These are phyloP conservation scores for Candida andamanensis DNA, from an alignment of 805 yeast species.

Conservation along the genomic window DNA sequence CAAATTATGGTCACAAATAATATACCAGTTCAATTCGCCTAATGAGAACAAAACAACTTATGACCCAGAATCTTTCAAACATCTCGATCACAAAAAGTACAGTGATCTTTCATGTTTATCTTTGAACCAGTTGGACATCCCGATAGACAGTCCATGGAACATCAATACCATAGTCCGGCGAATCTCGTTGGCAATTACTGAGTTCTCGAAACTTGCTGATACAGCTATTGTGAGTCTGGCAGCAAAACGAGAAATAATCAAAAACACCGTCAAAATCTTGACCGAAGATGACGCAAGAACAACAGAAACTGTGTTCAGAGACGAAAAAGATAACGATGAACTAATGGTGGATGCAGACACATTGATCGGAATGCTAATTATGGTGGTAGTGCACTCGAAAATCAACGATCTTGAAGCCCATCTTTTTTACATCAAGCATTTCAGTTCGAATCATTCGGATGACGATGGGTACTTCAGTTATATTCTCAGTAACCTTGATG, in stretches of 20 bases:
- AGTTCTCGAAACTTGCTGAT: slow-evolving; percentile 45
- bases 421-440: slow-evolving; percentile 59
- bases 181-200: slow-evolving; percentile 46
- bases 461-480: slow-evolving; percentile 67
- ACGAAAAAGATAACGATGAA: slow-evolving; percentile 8
- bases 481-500: slow-evolving; percentile 78
- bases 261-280: slow-evolving; percentile 48
- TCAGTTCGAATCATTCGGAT: slow-evolving; percentile 33
- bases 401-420: slow-evolving; percentile 58
- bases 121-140: slow-evolving; percentile 48
- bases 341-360: slow-evolving; percentile 73
- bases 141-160: slow-evolving; percentile 36
- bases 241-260: slow-evolving; percentile 44
- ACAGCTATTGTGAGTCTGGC: slow-evolving; percentile 34
- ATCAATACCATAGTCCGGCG: slow-evolving; percentile 31
- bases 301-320: neutral
- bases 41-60: slow-evolving; percentile 16
- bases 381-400: slow-evolving; percentile 63
- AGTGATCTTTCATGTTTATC: slow-evolving; percentile 35
- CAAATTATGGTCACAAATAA: slow-evolving; percentile 53
- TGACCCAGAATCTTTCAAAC: slow-evolving; percentile 22
- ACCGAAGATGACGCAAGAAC: slow-evolving; percentile 21
- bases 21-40: slow-evolving; percentile 27
- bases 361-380: slow-evolving; percentile 62
- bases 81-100: slow-evolving; percentile 28